Conservation (phyloP, 2,329 filamentous ascomycete genomes). For the Helotiales sp. region DNA sequence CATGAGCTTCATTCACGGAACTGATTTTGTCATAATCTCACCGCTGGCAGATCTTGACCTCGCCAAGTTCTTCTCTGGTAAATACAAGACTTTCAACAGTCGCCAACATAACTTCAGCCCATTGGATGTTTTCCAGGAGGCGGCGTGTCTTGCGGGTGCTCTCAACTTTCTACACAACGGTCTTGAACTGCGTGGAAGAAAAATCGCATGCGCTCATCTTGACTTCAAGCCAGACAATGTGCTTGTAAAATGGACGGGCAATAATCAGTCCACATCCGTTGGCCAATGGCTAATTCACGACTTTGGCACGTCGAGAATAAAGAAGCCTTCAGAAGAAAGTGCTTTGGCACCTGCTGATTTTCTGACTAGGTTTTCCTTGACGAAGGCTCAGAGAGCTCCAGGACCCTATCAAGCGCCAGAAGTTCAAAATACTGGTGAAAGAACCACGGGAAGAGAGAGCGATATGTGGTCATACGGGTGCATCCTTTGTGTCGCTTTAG, state of each 20-base stretch:
- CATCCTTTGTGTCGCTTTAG: slow-evolving; percentile 1
- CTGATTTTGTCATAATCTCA: slow-evolving; percentile 9
- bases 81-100: background rate
- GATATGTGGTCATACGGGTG: slow-evolving; percentile 17
- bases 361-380: slow-evolving; percentile 6
- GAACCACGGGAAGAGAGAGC: slow-evolving; percentile 9
- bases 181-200: background rate
- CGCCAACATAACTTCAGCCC: slow-evolving; percentile 3
- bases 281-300: slow-evolving; percentile 10
- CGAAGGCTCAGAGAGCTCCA: slow-evolving; percentile 2
- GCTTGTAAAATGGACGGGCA: slow-evolving; percentile 2
- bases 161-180: slow-evolving; percentile 7
- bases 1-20: slow-evolving; percentile 1
- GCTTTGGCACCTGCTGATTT: slow-evolving; percentile 7
- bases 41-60: slow-evolving; percentile 8
- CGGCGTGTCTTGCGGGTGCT: slow-evolving; percentile 2
- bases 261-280: background rate
- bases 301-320: slow-evolving; percentile 9
- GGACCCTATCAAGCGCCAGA: slow-evolving; percentile 9
- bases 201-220: slow-evolving; percentile 10
- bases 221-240: slow-evolving; percentile 13
- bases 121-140: background rate
- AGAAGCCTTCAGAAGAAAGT: slow-evolving; percentile 1
- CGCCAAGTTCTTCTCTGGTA: background rate
- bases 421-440: background rate